These are phyloP conservation scores for bread wheat (Triticum aestivum) DNA, from an alignment of 176 grass and related monocot genomes.

Conservation along the genomic window DNA sequence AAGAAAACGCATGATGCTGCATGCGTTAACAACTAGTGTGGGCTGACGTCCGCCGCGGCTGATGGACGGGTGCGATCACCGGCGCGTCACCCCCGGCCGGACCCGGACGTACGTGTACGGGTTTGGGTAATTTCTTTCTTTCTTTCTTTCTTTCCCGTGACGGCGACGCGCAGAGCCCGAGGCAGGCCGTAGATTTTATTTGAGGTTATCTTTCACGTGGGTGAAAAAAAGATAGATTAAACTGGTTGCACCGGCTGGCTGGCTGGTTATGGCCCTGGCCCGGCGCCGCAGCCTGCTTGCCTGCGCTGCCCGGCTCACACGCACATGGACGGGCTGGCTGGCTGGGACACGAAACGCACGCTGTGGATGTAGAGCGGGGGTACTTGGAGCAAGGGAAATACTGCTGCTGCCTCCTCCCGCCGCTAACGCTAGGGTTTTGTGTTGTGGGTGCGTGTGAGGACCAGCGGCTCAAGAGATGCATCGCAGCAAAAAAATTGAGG, in stretches of 20 bases:
- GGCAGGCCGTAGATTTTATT: background rate
- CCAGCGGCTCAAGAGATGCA: too few relatives aligned
- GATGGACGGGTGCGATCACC: slow-evolving; percentile 12
- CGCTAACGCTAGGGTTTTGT: too few relatives aligned
- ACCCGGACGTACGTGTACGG: too few relatives aligned
- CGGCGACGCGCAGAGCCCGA: background rate
- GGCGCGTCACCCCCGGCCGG: background rate
- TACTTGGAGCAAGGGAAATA: too few relatives aligned
- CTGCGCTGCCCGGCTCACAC: background rate
- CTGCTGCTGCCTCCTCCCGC: too few relatives aligned
- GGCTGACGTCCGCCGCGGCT: background rate
- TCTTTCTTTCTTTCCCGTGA: background rate
- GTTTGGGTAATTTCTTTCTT: too few relatives aligned
- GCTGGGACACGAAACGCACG: background rate
- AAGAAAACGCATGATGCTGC: background rate
- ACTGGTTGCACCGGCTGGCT: too few relatives aligned
- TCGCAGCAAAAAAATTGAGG: too few relatives aligned
- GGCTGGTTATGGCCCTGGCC: background rate
- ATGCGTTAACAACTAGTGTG: background rate
- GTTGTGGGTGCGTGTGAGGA: too few relatives aligned
- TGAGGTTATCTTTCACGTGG: background rate
- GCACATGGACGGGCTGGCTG: background rate
- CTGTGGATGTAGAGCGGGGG: background rate
- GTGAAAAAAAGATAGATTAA: background rate
- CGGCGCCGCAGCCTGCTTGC: too few relatives aligned